These are phyloP conservation scores for Fusarium pseudonygamai DNA, from an alignment of 2,329 filamentous ascomycete species.

Conservation along the genomic window DNA sequence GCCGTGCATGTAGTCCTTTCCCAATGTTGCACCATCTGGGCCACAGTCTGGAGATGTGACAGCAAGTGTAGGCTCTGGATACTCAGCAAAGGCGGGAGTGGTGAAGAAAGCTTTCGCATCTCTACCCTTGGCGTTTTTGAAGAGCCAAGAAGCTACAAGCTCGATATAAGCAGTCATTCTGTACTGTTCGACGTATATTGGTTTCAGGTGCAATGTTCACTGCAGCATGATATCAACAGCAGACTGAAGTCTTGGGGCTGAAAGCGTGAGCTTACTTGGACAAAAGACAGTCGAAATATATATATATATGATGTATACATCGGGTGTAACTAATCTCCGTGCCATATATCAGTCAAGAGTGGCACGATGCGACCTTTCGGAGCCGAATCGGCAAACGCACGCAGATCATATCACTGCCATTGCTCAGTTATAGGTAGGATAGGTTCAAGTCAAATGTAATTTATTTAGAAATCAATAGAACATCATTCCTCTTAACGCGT, in stretches of 20 bases:
- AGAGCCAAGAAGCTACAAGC: slow-evolving; percentile 51
- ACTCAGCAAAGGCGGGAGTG: slow-evolving; percentile 47
- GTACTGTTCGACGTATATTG: not conserved
- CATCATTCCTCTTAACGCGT: not conserved
- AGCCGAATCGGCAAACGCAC: slow-evolving; percentile 34
- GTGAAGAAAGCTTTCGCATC: slow-evolving; percentile 53
- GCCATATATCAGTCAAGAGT: not conserved
- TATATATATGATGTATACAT: not conserved
- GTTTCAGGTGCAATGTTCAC: not conserved
- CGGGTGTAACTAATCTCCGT: not conserved
- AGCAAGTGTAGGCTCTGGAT: slow-evolving; percentile 49
- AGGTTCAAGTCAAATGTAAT: not conserved
- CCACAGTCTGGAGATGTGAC: slow-evolving; percentile 54
- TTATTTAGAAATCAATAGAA: not conserved
- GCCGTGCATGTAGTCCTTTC: slow-evolving; percentile 51
- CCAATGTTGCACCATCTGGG: slow-evolving; percentile 48
- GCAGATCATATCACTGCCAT: not conserved
- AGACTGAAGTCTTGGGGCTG: not conserved
- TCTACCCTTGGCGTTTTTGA: slow-evolving; percentile 49
- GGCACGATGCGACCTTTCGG: slow-evolving; percentile 7
- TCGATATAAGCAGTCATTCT: slow-evolving; percentile 47
- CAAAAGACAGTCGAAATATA: not conserved
- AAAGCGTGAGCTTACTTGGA: not conserved
- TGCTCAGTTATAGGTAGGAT: not conserved
- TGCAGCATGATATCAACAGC: not conserved